These are phyloP conservation scores for Podospora tetraspora DNA, from an alignment of 495 filamentous ascomycete species.

Conservation along the genomic window DNA sequence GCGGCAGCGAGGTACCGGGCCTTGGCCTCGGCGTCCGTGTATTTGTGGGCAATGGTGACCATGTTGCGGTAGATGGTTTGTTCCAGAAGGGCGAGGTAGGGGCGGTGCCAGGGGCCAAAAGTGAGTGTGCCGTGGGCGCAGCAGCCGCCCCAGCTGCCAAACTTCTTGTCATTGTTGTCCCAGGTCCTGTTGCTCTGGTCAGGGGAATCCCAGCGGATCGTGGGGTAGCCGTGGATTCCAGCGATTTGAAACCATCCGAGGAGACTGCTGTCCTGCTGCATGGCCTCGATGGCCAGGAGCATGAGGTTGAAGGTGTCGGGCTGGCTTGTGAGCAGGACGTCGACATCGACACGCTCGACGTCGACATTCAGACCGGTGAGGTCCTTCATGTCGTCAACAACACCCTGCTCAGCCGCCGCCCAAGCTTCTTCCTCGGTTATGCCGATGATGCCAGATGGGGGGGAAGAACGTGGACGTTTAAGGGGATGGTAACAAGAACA, in stretches of 20 bases:
- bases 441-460: neutral
- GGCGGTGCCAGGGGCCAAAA: constrained; percentile 62
- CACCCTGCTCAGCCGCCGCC: neutral
- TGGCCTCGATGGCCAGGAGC: neutral
- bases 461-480: neutral
- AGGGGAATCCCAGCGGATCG: neutral
- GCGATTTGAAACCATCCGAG: constrained; percentile 1
- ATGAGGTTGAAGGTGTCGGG: constrained; percentile 12
- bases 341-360: neutral
- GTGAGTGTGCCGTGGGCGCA: constrained; percentile 56
- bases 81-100: constrained; percentile 51
- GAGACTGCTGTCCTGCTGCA: neutral
- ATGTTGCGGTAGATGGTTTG: constrained; percentile 46
- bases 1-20: neutral
- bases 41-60: neutral
- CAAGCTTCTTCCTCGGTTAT: neutral
- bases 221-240: constrained; percentile 5
- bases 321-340: neutral
- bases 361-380: constrained; percentile 5
- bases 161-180: neutral
- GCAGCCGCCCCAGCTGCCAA: constrained; percentile 28
- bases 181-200: neutral
- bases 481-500: neutral
- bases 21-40: neutral
- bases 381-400: constrained; percentile 5